These are phyloP conservation scores for Ceriops zippeliana DNA, from an alignment of 345 rosid genomes.

Conservation along the genomic window DNA sequence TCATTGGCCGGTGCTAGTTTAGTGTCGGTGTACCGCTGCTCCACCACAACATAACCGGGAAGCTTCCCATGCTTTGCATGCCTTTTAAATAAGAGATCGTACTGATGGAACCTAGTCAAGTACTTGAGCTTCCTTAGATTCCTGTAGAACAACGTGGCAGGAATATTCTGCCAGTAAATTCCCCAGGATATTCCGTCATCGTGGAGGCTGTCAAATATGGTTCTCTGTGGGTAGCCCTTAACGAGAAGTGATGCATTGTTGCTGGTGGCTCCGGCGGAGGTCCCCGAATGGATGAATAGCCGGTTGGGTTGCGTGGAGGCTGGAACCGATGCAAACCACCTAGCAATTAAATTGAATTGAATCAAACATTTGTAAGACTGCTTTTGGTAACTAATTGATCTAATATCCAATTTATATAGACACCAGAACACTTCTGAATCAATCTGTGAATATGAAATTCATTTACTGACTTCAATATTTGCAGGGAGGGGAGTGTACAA, in stretches of 20 bases:
- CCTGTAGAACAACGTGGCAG: constrained; percentile 68
- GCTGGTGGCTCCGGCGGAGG: constrained; percentile 86
- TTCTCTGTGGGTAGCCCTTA: constrained; percentile 73
- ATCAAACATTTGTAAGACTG: too few species aligned
- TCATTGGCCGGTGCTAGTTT: constrained; percentile 56
- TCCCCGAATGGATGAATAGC: constrained; percentile 68
- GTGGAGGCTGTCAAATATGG: constrained; percentile 69
- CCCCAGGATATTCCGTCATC: constrained; percentile 55
- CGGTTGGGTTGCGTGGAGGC: constrained; percentile 88
- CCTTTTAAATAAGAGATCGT: constrained; percentile 41
- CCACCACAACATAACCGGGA: constrained; percentile 65
- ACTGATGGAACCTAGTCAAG: constrained; percentile 42
- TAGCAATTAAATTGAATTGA: background rate
- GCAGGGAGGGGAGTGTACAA: too few species aligned
- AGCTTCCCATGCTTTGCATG: constrained; percentile 63
- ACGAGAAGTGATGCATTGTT: constrained; percentile 51
- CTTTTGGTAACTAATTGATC: too few species aligned
- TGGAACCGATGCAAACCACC: constrained; percentile 94
- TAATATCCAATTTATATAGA: too few species aligned
- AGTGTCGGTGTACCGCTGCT: constrained; percentile 78
- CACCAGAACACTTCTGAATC: too few species aligned
- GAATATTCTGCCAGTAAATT: constrained; percentile 84
- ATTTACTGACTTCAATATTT: too few species aligned
- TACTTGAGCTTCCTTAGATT: constrained; percentile 72
- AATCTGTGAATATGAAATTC: too few species aligned